Conservation (phyloP, 2,329 filamentous ascomycete species). For the Biscogniauxia mediterranea region DNA sequence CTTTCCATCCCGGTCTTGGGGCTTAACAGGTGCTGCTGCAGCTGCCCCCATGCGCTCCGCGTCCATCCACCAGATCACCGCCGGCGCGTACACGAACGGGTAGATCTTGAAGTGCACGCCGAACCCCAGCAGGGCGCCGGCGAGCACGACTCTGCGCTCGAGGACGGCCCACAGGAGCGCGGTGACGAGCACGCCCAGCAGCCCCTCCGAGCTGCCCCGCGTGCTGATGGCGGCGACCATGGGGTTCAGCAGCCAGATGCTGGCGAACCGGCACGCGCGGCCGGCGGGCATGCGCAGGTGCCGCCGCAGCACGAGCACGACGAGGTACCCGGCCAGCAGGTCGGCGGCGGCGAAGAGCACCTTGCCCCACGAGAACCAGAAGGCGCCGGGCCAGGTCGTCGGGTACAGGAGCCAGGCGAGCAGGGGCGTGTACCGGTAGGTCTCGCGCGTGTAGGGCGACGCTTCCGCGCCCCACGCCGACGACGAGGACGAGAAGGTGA, state of each 20-base stretch:
- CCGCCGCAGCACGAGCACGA: slow-evolving; percentile 38
- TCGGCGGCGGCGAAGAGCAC: slow-evolving; percentile 81
- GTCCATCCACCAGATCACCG: slow-evolving; percentile 80
- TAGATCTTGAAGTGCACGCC: slow-evolving; percentile 98
- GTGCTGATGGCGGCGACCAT: slow-evolving; percentile 99
- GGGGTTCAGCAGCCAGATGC: slow-evolving; percentile 92
- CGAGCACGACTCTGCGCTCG: slow-evolving; percentile 57
- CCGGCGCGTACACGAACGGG: slow-evolving; percentile 89
- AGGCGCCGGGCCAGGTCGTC: slow-evolving; percentile 49
- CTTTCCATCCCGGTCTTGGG: slow-evolving; percentile 5
- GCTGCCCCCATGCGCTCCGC: slow-evolving; percentile 40
- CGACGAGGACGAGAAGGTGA: slow-evolving; percentile 63
- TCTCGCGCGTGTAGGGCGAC: slow-evolving; percentile 85
- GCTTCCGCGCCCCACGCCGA: slow-evolving; percentile 47
- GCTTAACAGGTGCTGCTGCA: not conserved
- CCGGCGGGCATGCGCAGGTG: slow-evolving; percentile 45
- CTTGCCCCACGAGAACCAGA: slow-evolving; percentile 83
- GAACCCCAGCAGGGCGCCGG: slow-evolving; percentile 75
- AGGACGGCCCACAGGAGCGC: slow-evolving; percentile 81
- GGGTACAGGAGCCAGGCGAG: slow-evolving; percentile 89
- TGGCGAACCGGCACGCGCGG: slow-evolving; percentile 71
- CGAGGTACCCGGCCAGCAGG: slow-evolving; percentile 72
- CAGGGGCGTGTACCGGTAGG: slow-evolving; percentile 94
- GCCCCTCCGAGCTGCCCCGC: slow-evolving; percentile 86
- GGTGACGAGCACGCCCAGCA: slow-evolving; percentile 82